Base-by-base conservation (phyloP, 2,329 filamentous ascomycete species). In the Penicillium paneum region DNA sequence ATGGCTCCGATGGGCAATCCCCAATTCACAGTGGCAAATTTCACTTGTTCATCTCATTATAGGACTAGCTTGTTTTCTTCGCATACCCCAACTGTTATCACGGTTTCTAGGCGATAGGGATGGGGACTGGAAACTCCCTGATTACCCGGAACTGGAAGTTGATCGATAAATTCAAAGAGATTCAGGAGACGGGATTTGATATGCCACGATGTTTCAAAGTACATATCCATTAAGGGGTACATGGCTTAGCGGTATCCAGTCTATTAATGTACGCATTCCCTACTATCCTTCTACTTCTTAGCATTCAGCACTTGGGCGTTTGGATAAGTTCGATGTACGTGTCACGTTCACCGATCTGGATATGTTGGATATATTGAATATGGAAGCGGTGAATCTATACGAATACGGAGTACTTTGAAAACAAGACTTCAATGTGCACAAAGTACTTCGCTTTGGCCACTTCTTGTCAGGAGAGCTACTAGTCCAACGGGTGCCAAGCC, bases 41-140 rank as follows among this genome's bases (percentile, higher is more conserved):
- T 19, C 34, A 2, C 21, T 62, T 29, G 13, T 67, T 13, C 63
- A 52, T 19, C 56, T 61, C 13, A 8, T 67, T 15, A 17, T 38
- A 1, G 21, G 45, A 40, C 8, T 58, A 2, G 3, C 46, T 13
- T 65, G 60, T n/a, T 58, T 58, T 1, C 40, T 63, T 46, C 57
- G 48, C 8, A 49, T 67, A 17, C 60, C 63, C 1, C 44, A 64
- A 4, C 34, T 65, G 11, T 10, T 65, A 5, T 41, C 56, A 8
- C 51, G 52, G 26, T 57, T 63, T n/a, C 49, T 50, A n/a, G 52
- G 21, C 5, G 58, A 66, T 8, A 48, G 60, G 15, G 52, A 52
- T 31, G 62, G 62, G 5, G 55, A 52, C 2, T 67, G 59, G 62
- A 49, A 63, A 38, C 8, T 65, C 32, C 64, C 64, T 8, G 59